Conservation (phyloP, 192 early-diverging fungal species). For the Coemansia sp. region DNA sequence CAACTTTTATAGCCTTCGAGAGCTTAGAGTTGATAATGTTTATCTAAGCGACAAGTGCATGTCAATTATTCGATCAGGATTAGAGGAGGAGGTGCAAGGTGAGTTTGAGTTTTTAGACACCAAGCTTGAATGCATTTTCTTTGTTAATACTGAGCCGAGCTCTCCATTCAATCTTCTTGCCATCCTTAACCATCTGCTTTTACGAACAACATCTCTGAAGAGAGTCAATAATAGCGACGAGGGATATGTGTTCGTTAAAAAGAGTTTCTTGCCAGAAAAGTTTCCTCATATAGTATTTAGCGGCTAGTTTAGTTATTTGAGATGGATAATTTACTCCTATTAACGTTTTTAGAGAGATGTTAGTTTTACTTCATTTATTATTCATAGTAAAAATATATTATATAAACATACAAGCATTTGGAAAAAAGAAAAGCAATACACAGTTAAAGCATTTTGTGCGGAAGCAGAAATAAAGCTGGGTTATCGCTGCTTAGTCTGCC, state of each 20-base stretch:
- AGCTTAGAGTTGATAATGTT: no score
- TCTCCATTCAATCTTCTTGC: neutral
- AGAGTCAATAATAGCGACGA: neutral
- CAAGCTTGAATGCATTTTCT: neutral
- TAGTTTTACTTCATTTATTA: no score
- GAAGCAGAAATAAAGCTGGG: no score
- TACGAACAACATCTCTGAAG: neutral
- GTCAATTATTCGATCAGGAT: neutral
- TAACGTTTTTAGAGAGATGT: no score
- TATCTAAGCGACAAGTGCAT: neutral
- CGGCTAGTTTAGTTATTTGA: no score
- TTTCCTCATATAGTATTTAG: neutral
- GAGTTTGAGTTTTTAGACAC: neutral
- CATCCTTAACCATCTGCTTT: neutral
- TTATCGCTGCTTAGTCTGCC: neutral
- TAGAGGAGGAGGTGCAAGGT: neutral
- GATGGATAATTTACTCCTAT: no score
- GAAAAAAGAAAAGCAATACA: no score
- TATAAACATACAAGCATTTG: no score
- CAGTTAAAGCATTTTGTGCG: no score
- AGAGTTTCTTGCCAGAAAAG: neutral
- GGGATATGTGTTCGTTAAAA: neutral
- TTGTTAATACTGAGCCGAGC: neutral
- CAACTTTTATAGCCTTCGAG: neutral
- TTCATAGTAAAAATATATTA: no score